These are phyloP conservation scores for Fusarium nelsonii DNA, from an alignment of 2,329 filamentous ascomycete genomes.

Conservation along the genomic window DNA sequence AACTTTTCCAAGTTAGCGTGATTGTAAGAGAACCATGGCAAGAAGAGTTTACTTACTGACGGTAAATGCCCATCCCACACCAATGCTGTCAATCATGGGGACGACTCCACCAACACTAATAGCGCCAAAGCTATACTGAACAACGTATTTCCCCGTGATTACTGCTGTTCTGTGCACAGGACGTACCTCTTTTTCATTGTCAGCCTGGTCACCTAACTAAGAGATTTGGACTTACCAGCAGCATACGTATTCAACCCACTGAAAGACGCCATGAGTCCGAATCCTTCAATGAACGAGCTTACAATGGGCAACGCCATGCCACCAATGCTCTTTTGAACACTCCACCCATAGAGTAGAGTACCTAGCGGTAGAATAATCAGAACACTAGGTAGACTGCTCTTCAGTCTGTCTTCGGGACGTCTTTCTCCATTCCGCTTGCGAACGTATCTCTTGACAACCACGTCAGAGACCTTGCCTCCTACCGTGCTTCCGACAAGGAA, in stretches of 20 bases:
- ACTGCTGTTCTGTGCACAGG: conserved; percentile 44
- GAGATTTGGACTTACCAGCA: conserved; percentile 46
- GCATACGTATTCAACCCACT: conserved; percentile 57
- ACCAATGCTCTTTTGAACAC: conserved; percentile 50
- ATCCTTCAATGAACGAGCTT: conserved; percentile 50
- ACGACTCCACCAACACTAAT: conserved; percentile 46
- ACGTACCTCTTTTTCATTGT: conserved; percentile 31
- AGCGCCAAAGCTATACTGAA: conserved; percentile 46
- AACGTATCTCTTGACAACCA: conserved; percentile 56
- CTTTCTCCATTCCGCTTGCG: conserved; percentile 52
- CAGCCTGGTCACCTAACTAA: not conserved
- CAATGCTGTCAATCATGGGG: conserved; percentile 42
- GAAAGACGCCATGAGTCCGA: conserved; percentile 55
- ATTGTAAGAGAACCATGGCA: fast-evolving
- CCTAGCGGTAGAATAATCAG: conserved; percentile 51
- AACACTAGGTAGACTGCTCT: conserved; percentile 49
- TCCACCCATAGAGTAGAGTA: conserved; percentile 54
- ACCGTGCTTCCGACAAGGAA: conserved; percentile 75
- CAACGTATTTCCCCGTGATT: conserved; percentile 46
- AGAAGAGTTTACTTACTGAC: conserved; percentile 29
- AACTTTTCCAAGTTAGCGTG: conserved; percentile 19
- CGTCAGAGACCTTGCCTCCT: conserved; percentile 65
- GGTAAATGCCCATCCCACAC: conserved; percentile 46
- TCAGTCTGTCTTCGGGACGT: conserved; percentile 51
- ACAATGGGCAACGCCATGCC: conserved; percentile 53